Base-by-base conservation (phyloP, 495 filamentous ascomycete genomes). In the Sabuloglossum arenarium region DNA sequence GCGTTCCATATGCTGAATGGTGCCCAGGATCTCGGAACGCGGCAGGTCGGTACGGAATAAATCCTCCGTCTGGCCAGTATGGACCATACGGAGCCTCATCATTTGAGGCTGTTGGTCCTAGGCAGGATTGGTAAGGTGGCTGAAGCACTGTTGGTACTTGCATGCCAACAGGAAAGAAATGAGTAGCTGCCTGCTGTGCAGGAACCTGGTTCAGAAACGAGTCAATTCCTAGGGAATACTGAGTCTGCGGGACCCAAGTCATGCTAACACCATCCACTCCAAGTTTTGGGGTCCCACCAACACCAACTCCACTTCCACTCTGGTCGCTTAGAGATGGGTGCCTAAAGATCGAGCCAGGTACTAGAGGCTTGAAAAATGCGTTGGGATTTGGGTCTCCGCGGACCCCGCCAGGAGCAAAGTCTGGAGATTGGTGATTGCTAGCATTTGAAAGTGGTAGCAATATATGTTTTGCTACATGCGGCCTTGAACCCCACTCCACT, bases 391-490 rank as follows among this genome's bases (percentile, higher is more conserved):
- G 47, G 21, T 49, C 45, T 2, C 5, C 12, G 23, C 25, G 45
- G 16, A 51, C 28, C 11, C 47, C 28, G 25, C 24, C 11, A 6
- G 47, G 47, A 28, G 25, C 6, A 16, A 27, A 51, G 28, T 27
- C 21, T 14, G 47, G 25, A 6, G 24, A 6, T 29, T 51, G 47
- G 1, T 51, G 47, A 29, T 30, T 51, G 28, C 14, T 51, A 16
- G 37, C 37, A 27, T 30, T 31, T 10, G 31, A 65, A n/a, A 72
- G 68, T n/a, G 78, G 79, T 21, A 94, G 73, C n/a, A 94, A 71
- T 65, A 97, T 85, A 64, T 97, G 89, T 67, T 97, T 98, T 29
- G 78, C 69, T 1, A 85, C 79, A 51, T 84, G 86, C 34, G 86
- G 86, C 47, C 85, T 84, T 21, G 80, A 78, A 3, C 76, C 78